Evolutionary conservation across 2,329 filamentous ascomycete genomes (phyloP).

Genomic region (Aspergillus unguis): DNA sequence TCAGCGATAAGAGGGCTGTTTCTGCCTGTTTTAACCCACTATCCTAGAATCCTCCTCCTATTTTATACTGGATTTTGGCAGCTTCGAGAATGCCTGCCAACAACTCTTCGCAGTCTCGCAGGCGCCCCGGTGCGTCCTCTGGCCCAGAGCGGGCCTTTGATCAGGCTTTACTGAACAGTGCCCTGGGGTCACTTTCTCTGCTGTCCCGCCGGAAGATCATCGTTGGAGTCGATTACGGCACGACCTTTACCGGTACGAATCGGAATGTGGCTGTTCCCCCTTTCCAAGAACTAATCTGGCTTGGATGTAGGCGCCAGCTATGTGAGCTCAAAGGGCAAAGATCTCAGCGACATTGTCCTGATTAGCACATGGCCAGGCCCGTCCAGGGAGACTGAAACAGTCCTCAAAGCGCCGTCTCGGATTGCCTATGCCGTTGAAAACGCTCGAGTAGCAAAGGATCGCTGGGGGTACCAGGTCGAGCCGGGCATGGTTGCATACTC

Average conservation of each 20-base stretch:
- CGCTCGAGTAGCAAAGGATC: not conserved
- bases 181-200: not conserved
- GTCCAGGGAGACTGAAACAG: conserved; percentile 12
- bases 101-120: too few species aligned
- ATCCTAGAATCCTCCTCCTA: too few species aligned
- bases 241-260: conserved; percentile 19
- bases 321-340: conserved; percentile 14
- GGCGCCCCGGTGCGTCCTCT: too few species aligned
- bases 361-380: conserved; percentile 25
- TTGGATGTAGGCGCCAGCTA: conserved; percentile 9
- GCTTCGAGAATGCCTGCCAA: too few species aligned
- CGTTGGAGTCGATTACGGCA: conserved; percentile 1
- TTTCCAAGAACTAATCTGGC: not conserved
- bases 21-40: too few species aligned
- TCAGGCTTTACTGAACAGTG: not conserved
- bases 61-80: too few species aligned
- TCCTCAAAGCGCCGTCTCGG: conserved; percentile 24
- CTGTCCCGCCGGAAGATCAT: not conserved
- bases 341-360: conserved; percentile 19
- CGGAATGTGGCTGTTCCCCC: not conserved
- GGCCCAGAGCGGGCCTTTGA: too few species aligned
- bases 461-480: conserved; percentile 27
- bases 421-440: conserved; percentile 27
- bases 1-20: too few species aligned
- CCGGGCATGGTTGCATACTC: conserved; percentile 22